Conservation (phyloP, 2,329 filamentous ascomycete species). For the Aurifilum marmelostoma region DNA sequence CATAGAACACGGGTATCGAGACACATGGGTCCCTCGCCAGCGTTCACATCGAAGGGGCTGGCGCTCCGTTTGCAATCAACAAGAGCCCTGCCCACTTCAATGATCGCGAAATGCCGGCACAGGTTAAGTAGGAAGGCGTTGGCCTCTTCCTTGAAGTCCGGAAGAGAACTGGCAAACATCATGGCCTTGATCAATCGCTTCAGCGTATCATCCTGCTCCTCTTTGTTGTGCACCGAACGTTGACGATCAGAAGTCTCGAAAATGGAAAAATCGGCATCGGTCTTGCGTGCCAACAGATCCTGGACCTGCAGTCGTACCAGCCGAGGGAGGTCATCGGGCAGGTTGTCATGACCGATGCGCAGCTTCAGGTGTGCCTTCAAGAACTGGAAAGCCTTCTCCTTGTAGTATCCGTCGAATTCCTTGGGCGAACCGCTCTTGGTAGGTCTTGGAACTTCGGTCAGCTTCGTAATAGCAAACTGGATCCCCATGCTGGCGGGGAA, state of each 20-base stretch:
- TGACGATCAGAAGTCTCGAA: slow-evolving; percentile 78
- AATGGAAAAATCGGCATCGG: slow-evolving; percentile 69
- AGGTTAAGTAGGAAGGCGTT: slow-evolving; percentile 76
- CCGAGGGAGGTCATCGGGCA: slow-evolving; percentile 87
- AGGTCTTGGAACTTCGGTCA: slow-evolving; percentile 77
- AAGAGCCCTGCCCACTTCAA: slow-evolving; percentile 87
- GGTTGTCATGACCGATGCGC: slow-evolving; percentile 80
- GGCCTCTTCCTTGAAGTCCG: slow-evolving; percentile 78
- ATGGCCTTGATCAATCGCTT: slow-evolving; percentile 88
- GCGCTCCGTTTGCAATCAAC: slow-evolving; percentile 76
- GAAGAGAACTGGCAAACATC: slow-evolving; percentile 81
- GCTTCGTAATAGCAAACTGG: slow-evolving; percentile 84
- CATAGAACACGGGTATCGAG: slow-evolving; percentile 86
- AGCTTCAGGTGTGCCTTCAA: slow-evolving; percentile 90
- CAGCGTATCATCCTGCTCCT: slow-evolving; percentile 78
- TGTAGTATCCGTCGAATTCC: slow-evolving; percentile 80
- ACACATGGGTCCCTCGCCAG: slow-evolving; percentile 83
- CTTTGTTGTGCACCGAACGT: slow-evolving; percentile 84
- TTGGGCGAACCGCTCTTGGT: slow-evolving; percentile 55
- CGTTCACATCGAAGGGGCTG: slow-evolving; percentile 80
- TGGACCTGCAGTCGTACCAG: slow-evolving; percentile 87
- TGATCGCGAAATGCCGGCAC: slow-evolving; percentile 85
- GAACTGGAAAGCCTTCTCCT: slow-evolving; percentile 87
- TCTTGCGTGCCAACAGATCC: slow-evolving; percentile 75
- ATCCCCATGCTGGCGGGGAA: slow-evolving; percentile 87